phyloP scores from a whole-genome alignment of 345 rosid species.

The Streptanthus diversifolius region DNA sequence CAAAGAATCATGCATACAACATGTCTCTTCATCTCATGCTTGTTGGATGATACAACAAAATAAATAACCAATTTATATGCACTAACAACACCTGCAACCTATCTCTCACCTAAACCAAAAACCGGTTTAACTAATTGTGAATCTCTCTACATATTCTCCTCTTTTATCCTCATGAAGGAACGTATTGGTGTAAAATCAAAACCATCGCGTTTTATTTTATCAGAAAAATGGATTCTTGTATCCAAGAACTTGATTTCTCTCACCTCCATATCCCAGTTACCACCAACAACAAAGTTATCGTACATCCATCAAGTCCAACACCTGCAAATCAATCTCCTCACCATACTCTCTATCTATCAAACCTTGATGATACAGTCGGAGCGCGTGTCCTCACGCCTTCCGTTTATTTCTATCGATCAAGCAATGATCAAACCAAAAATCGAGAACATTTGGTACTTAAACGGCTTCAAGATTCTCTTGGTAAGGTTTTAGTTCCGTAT shows the following conservation, averaged over 20 bases:
- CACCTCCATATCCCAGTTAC: conserved; percentile 47
- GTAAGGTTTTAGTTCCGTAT: conserved; percentile 68
- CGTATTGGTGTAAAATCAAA: neutral
- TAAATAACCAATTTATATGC: conserved; percentile 5
- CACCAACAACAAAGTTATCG: conserved; percentile 31
- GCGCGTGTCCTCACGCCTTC: conserved; percentile 89
- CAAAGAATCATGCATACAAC: neutral
- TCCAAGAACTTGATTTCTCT: conserved; percentile 61
- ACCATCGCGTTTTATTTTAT: neutral
- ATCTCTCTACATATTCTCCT: conserved; percentile 9
- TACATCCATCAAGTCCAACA: conserved; percentile 56
- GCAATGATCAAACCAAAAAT: neutral
- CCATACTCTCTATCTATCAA: conserved; percentile 73
- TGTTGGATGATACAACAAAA: conserved; percentile 10
- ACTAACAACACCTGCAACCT: conserved; percentile 27
- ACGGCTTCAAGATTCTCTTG: conserved; percentile 49
- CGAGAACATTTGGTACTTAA: conserved; percentile 29
- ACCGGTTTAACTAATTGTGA: conserved; percentile 15
- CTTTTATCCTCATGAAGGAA: neutral
- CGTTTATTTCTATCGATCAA: conserved; percentile 55
- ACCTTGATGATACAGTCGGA: conserved; percentile 76
- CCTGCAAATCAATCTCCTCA: conserved; percentile 40
- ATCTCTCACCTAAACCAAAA: conserved; percentile 22
- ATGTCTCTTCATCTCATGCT: conserved; percentile 15
- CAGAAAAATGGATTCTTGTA: conserved; percentile 56